Conservation (phyloP, 768 basidiomycete genomes). For the Boletus fagicola region DNA sequence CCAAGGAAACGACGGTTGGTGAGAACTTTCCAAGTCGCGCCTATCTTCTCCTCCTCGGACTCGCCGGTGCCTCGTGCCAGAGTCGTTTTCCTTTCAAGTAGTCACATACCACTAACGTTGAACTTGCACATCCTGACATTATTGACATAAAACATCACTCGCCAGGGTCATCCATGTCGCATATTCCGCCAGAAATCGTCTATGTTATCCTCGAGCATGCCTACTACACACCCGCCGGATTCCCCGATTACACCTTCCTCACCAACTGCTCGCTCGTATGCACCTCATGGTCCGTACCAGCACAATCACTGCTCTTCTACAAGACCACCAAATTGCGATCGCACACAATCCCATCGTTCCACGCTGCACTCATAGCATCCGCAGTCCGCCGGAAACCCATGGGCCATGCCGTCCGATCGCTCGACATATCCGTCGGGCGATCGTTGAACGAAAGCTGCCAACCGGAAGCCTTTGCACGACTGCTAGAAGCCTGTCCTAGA, state of each 20-base stretch:
- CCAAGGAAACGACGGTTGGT: neutral
- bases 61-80: neutral
- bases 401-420: conserved; percentile 21
- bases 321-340: conserved; percentile 12
- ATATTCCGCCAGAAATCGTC: conserved; percentile 26
- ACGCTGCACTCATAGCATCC: conserved; percentile 16
- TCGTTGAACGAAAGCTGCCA: conserved; percentile 2
- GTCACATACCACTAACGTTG: neutral
- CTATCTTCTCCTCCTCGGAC: too few relatives aligned
- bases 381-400: conserved; percentile 16
- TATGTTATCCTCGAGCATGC: conserved; percentile 22
- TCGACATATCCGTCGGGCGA: conserved; percentile 21
- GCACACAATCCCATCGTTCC: conserved; percentile 10
- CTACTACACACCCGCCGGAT: conserved; percentile 23
- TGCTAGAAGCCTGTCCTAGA: conserved; percentile 29
- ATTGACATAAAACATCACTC: neutral
- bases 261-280: conserved; percentile 28
- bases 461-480: conserved; percentile 9
- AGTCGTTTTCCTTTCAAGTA: neutral
- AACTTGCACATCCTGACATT: neutral
- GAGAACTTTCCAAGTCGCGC: neutral
- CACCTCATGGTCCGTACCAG: conserved; percentile 27
- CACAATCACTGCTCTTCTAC: conserved; percentile 32
- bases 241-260: conserved; percentile 22
- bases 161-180: conserved; percentile 6